These are phyloP conservation scores for Lachancea meyersii DNA, from an alignment of 805 yeast species.

Conservation along the genomic window DNA sequence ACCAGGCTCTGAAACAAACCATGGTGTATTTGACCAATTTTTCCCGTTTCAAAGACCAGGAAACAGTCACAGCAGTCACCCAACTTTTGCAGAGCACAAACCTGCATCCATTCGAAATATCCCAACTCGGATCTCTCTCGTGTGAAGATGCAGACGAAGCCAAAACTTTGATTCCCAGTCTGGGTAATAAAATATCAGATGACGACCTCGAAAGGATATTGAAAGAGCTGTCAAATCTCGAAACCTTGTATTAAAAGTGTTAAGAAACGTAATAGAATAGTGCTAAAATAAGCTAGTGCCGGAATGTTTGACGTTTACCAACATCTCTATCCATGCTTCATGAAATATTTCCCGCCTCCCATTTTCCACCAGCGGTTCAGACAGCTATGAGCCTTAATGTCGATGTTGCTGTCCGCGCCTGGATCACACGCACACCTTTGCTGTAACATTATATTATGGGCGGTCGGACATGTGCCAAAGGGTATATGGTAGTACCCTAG, in stretches of 20 bases:
- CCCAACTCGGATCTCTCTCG: constrained; percentile 80
- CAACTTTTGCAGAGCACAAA: constrained; percentile 66
- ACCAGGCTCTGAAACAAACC: constrained; percentile 86
- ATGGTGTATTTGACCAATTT: constrained; percentile 79
- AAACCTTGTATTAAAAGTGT: constrained; percentile 35
- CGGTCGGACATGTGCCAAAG: constrained; percentile 55
- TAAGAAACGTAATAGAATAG: background rate
- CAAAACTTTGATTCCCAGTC: constrained; percentile 84
- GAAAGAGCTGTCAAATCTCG: constrained; percentile 74
- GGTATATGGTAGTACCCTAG: constrained; percentile 76
- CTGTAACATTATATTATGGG: constrained; percentile 41
- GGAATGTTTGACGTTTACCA: too few relatives aligned
- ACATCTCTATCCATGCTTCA: constrained; percentile 11
- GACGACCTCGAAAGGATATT: constrained; percentile 81
- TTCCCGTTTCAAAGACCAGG: constrained; percentile 85
- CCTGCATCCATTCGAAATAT: constrained; percentile 91
- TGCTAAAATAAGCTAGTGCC: background rate
- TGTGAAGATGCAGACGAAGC: constrained; percentile 98
- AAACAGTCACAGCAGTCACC: constrained; percentile 90
- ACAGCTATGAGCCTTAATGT: constrained; percentile 50
- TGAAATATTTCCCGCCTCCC: constrained; percentile 39
- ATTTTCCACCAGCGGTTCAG: constrained; percentile 75
- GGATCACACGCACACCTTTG: constrained; percentile 62
- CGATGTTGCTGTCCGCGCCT: constrained; percentile 37
- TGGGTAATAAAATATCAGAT: constrained; percentile 73